Evolutionary conservation across 139 green algal species (phyloP).

Genomic region (Tetraselmis striata): DNA sequence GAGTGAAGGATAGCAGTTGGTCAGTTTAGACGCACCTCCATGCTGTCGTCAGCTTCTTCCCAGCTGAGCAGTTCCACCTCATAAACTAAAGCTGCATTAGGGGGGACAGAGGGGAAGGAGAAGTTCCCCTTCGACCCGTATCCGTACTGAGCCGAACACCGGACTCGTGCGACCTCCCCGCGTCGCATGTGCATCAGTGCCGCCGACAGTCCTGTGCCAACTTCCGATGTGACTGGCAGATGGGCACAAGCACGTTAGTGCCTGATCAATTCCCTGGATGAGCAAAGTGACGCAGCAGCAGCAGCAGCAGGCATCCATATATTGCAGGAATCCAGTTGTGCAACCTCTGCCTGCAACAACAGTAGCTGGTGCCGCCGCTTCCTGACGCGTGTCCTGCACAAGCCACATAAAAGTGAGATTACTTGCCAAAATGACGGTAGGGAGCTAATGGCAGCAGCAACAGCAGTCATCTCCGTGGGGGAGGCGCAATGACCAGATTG

Average conservation of each 20-base stretch:
- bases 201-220: constrained; percentile 49
- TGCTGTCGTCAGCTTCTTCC: constrained; percentile 38
- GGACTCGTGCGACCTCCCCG: constrained; percentile 49
- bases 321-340: background rate
- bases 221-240: constrained; percentile 32
- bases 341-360: constrained; percentile 62
- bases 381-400: background rate
- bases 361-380: constrained; percentile 25
- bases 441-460: too few species aligned
- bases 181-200: constrained; percentile 55
- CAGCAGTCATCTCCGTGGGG: too few species aligned
- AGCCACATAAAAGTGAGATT: too few species aligned
- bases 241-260: too few species aligned
- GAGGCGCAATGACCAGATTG: too few species aligned
- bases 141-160: constrained; percentile 29
- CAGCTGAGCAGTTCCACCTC: constrained; percentile 64
- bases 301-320: background rate
- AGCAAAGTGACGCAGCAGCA: background rate
- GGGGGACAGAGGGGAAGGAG: constrained; percentile 72
- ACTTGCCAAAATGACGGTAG: too few species aligned
- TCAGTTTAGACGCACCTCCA: background rate
- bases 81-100: constrained; percentile 51
- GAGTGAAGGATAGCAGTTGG: background rate
- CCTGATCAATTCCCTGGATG: too few species aligned
- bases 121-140: constrained; percentile 61